Conservation (phyloP, 2,329 filamentous ascomycete species). For the Sporothrix pseudoabietina region DNA sequence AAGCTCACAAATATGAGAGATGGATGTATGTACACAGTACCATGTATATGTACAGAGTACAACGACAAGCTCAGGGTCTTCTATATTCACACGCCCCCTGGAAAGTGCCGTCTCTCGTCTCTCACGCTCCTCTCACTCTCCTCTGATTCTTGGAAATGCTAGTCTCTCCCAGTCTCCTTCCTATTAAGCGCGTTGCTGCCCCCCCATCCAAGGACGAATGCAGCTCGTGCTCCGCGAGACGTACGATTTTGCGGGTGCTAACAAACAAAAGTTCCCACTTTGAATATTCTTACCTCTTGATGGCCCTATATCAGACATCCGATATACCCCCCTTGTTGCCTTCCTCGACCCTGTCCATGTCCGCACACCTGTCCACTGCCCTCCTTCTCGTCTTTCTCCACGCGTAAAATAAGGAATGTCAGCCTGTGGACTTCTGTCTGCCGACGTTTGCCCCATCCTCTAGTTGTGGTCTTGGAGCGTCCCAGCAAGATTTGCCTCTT, state of each 20-base stretch:
- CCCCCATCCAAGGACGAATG: constrained; percentile 9
- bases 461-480: neutral
- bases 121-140: neutral
- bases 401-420: constrained; percentile 6
- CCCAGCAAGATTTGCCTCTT: neutral
- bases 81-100: neutral
- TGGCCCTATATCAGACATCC: neutral
- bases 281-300: neutral
- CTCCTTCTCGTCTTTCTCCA: neutral
- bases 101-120: neutral
- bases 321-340: constrained; percentile 11
- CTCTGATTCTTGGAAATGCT: no score
- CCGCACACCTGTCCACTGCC: neutral
- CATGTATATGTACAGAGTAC: neutral
- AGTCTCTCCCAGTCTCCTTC: neutral
- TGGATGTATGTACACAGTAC: no score
- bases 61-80: neutral
- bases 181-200: neutral
- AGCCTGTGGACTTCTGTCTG: neutral
- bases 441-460: neutral
- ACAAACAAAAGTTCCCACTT: constrained; percentile 4
- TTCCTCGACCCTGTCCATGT: neutral
- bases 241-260: constrained; percentile 18
- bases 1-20: neutral
- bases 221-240: constrained; percentile 16